Evolutionary conservation across 768 basidiomycete genomes (phyloP), one percentile per base, ranked within the genome.

Genomic region (Auriculariales sp.): DNA sequence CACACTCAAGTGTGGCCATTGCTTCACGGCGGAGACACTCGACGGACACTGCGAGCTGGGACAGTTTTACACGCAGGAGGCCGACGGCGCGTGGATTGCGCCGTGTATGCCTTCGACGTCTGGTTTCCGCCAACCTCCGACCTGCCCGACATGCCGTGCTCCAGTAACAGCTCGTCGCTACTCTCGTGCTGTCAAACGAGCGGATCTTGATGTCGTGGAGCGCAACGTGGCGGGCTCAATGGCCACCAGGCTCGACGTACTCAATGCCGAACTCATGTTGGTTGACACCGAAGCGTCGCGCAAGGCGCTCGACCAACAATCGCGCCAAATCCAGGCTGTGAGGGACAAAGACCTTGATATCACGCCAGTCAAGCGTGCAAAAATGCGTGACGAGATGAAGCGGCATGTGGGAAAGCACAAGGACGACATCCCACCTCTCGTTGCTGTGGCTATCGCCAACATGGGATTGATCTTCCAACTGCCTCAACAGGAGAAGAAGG

Each of bases 21-120:
- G 72, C 2, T 83, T 86, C 59, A 84, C 83, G 0, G 73, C 82
- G 14, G 81, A 81, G 58, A 80, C 79, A 0, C 66, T 86, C 17
- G 83, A 86, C 54, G 82, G 80, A 0, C 64, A 69, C 35, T 77
- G 73, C 53, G 57, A 63, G 12, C 66, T 85, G 61, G 42, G 47
- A 0, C 68, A 73, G 3, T 79, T 71, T 56, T 85, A 85, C 58
- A 54, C 50, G 1, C 57, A 59, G 46, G 62, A 68, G 3, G 12
- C 4, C 2, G 56, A 67, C 10, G 71, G 68, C 5, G 59, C 47
- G 30, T 81, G 74, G 73, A n/a, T 57, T 11, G 68, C 68, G 4
- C 59, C 78, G 24, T 57, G 60, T 34, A 61, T 69, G 6, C 77
- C 78, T 0, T 61, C 66, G 4, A 35, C 51, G 14, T n/a, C n/a